Evolutionary conservation across 164 flowering plant genomes (phyloP), one percentile per base, ranked within the genome.

Genomic region (Sextonia rubra): DNA sequence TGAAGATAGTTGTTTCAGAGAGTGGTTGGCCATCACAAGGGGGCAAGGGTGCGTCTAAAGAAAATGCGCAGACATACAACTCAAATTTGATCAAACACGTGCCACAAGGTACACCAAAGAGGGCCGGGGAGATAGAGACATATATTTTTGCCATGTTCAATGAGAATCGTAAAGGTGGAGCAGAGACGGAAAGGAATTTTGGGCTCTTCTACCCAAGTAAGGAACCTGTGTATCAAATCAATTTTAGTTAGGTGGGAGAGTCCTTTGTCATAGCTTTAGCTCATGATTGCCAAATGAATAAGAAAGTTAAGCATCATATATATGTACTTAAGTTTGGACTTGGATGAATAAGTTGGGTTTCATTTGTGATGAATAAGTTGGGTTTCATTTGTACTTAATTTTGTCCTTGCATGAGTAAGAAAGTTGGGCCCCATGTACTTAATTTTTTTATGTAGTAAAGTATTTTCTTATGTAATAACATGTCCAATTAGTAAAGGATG

Each of bases 71-170:
- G 64, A 74, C 77, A 0, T 78, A 78, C 15, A 74, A 74, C 44
- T 58, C 56, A 11, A 75, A 75, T 58, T 32, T 79, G 64, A 75
- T 72, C 58, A 25, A 52, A 2, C 78, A 79, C 72, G 81, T 66
- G 68, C 15, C 44, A 0, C 69, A 30, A 17, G 81, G 81, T 0
- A 75, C 78, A 4, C 81, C 81, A 1, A 79, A 63, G 68, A 80
- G 62, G 64, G 71, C 79, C 9, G 70, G 73, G 18, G 63, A 58
- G 72, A 73, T 79, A 58, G 78, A 69, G 64, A 66, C 81, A 47
- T 79, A 79, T 18, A 15, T 79, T 12, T 79, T 79, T 73, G 76
- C 78, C 18, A 65, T 79, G 74, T 79, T 79, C 64, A 75, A 79
- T 73, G 81, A 79, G 71, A 75, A 79, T 15, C 11, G 3, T 8